phyloP scores from a whole-genome alignment of 768 basidiomycete genomes.

The Kwoniella europaea region DNA sequence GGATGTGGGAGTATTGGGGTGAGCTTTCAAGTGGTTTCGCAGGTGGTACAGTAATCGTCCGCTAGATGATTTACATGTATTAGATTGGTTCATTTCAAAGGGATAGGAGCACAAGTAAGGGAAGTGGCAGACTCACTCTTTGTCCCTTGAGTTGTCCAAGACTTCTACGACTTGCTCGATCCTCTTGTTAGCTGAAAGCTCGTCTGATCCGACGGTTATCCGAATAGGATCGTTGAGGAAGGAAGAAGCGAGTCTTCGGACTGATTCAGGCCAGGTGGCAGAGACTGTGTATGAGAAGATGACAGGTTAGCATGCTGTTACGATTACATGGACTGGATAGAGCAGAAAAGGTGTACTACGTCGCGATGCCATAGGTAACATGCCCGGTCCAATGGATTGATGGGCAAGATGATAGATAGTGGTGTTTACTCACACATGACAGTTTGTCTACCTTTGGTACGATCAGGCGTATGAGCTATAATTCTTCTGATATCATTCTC shows the following conservation, averaged over 20 bases:
- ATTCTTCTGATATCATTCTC: slow-evolving; percentile 96
- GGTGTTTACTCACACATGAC: slow-evolving; percentile 78
- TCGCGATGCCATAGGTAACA: too few relatives aligned
- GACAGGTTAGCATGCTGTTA: not conserved
- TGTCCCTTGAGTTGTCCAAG: slow-evolving; percentile 78
- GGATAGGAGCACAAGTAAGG: slow-evolving; percentile 3
- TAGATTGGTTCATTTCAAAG: not conserved
- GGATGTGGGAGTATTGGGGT: slow-evolving; percentile 60
- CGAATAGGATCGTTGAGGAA: slow-evolving; percentile 84
- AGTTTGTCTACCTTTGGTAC: slow-evolving; percentile 76
- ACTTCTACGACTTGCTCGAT: slow-evolving; percentile 94
- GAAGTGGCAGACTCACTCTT: slow-evolving; percentile 69
- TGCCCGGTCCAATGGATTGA: not conserved
- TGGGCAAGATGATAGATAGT: not conserved
- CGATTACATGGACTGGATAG: not conserved
- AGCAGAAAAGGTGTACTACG: too few relatives aligned
- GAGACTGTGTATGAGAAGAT: slow-evolving; percentile 67
- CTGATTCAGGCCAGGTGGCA: slow-evolving; percentile 97
- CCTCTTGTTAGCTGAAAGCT: slow-evolving; percentile 88
- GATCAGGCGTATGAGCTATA: slow-evolving; percentile 67
- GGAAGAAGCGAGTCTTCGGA: slow-evolving; percentile 81
- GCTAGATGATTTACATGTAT: slow-evolving; percentile 34
- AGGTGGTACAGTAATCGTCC: slow-evolving; percentile 57
- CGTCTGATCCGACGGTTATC: slow-evolving; percentile 93
- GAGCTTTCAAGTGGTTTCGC: slow-evolving; percentile 57